Evolutionary conservation across 2,329 filamentous ascomycete species (phyloP).

Genomic region (Talaromyces verruculosus): DNA sequence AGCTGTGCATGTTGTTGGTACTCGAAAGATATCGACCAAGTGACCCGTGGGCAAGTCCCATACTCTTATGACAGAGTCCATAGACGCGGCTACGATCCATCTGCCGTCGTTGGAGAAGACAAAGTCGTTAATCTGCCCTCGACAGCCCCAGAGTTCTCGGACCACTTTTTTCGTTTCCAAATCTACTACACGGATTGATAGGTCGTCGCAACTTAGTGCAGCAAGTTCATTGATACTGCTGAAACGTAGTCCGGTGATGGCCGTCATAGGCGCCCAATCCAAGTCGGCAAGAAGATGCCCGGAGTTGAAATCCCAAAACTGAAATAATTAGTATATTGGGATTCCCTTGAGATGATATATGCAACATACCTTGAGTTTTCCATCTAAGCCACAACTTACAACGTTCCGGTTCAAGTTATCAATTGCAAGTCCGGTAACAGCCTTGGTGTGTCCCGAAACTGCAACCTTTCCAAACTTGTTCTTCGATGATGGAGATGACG

Average conservation of each 20-base stretch:
- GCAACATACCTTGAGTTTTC: slow-evolving; percentile 69
- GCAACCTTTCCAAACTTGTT: slow-evolving; percentile 29
- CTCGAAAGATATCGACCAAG: slow-evolving; percentile 85
- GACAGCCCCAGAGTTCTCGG: slow-evolving; percentile 85
- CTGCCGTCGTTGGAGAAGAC: slow-evolving; percentile 89
- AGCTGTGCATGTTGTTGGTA: slow-evolving; percentile 75
- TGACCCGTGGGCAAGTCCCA: slow-evolving; percentile 97
- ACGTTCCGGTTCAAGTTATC: slow-evolving; percentile 86
- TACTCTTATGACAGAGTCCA: slow-evolving; percentile 75
- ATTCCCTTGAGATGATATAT: background rate
- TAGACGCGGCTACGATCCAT: slow-evolving; percentile 87
- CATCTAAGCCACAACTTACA: slow-evolving; percentile 84
- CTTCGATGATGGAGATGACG: slow-evolving; percentile 66
- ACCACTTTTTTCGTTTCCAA: slow-evolving; percentile 87
- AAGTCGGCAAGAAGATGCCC: slow-evolving; percentile 78
- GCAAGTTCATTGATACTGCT: slow-evolving; percentile 81
- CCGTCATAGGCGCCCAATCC: slow-evolving; percentile 75
- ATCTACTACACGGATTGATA: slow-evolving; percentile 84
- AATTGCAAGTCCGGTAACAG: slow-evolving; percentile 81
- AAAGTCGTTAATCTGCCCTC: slow-evolving; percentile 72
- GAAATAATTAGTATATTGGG: slow-evolving; percentile 15
- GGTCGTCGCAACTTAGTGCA: slow-evolving; percentile 84
- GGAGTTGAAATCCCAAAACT: slow-evolving; percentile 92
- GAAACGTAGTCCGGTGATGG: slow-evolving; percentile 74
- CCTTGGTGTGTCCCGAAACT: slow-evolving; percentile 63